Conservation (phyloP, 2,329 filamentous ascomycete genomes). For the Paecilomyces fulvus region DNA sequence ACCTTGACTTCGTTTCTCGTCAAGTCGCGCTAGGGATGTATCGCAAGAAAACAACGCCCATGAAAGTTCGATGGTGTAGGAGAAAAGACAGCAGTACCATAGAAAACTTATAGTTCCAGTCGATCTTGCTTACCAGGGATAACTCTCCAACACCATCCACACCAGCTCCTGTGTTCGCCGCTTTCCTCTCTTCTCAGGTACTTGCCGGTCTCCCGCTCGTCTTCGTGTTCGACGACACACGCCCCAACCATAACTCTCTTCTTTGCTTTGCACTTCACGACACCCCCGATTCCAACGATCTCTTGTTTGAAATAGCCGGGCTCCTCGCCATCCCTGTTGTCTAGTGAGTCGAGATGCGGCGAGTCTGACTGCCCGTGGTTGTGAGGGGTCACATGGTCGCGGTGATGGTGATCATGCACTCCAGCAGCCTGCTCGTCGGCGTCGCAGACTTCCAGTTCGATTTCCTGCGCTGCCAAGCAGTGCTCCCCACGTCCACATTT, state of each 20-base stretch:
- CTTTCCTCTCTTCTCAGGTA: constrained; percentile 63
- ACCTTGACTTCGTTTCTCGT: neutral
- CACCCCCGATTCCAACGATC: constrained; percentile 81
- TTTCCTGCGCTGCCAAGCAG: constrained; percentile 68
- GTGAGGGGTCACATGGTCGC: constrained; percentile 7
- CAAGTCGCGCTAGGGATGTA: neutral
- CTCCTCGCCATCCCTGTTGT: constrained; percentile 28
- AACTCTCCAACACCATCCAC: constrained; percentile 79
- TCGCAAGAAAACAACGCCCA: neutral
- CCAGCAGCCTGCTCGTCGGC: constrained; percentile 60
- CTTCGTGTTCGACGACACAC: constrained; percentile 77
- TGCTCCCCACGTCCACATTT: constrained; percentile 70
- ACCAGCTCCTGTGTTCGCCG: constrained; percentile 70
- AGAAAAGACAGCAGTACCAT: neutral
- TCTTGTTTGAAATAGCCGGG: constrained; percentile 79
- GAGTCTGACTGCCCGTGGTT: constrained; percentile 8
- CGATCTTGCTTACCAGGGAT: constrained; percentile 51
- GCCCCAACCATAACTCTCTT: constrained; percentile 72
- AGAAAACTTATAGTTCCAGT: neutral
- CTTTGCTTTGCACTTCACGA: constrained; percentile 81
- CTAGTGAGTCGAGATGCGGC: constrained; percentile 1
- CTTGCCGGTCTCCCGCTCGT: constrained; percentile 58
- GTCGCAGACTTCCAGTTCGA: constrained; percentile 76
- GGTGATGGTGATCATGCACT: constrained; percentile 18
- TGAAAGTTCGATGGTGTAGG: neutral